These are phyloP conservation scores for Globisporangium cystogenes DNA, from an alignment of 352 stramenopile genomes.

Conservation along the genomic window DNA sequence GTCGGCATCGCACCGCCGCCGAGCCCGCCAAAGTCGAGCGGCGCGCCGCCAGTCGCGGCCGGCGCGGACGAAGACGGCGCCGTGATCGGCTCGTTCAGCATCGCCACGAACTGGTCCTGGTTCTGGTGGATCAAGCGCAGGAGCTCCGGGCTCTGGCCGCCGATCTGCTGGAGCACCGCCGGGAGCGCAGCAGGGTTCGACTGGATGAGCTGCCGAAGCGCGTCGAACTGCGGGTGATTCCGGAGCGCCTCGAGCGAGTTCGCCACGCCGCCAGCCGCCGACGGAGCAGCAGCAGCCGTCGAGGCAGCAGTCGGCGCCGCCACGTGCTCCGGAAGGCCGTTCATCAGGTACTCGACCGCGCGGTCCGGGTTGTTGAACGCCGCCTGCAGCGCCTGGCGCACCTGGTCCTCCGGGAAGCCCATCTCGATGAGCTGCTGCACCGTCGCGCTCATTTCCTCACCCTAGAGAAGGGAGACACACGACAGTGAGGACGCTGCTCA, in stretches of 20 bases:
- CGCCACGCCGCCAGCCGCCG: conserved; percentile 15
- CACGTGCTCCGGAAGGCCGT: conserved; percentile 66
- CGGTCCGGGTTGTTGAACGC: conserved; percentile 87
- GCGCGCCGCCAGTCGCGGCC: conserved; percentile 24
- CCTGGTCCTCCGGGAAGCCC: conserved; percentile 86
- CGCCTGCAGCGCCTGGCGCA: conserved; percentile 62
- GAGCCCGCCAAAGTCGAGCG: conserved; percentile 43
- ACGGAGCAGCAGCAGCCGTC: conserved; percentile 10
- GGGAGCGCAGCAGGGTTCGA: conserved; percentile 76
- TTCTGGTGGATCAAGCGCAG: conserved; percentile 83
- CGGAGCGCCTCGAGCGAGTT: conserved; percentile 73
- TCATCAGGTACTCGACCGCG: conserved; percentile 88
- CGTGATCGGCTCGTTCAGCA: conserved; percentile 85
- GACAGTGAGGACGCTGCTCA: not conserved
- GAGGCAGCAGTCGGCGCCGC: conserved; percentile 19
- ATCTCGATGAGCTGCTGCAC: conserved; percentile 82
- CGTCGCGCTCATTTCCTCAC: conserved; percentile 42
- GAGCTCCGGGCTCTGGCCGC: conserved; percentile 75
- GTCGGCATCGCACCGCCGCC: conserved; percentile 56
- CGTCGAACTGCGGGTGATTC: conserved; percentile 82
- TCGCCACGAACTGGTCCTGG: conserved; percentile 82
- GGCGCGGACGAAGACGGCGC: conserved; percentile 28
- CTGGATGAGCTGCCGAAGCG: conserved; percentile 77
- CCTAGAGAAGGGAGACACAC: conserved; percentile 9
- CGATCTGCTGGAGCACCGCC: conserved; percentile 82